Evolutionary conservation across 331 rosid species (phyloP), one percentile per base, ranked within the genome.

Genomic region (Acacia pycnantha): DNA sequence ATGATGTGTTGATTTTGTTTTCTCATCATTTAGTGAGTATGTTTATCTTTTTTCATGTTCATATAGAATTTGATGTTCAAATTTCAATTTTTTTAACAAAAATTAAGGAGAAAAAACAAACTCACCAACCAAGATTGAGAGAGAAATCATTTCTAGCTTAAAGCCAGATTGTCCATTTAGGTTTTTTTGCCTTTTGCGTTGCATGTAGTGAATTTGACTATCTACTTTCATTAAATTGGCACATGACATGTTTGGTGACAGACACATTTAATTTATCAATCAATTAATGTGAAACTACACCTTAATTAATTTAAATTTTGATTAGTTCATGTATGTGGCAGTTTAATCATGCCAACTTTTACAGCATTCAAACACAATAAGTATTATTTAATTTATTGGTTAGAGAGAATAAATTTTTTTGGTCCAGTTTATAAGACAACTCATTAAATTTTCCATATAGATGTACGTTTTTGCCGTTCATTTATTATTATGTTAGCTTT

Each of bases 201-300:
- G 70, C 40, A 5, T 64, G 22, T 27, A 27, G 70, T 64, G 70
- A 67, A 50, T 61, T 68, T 81, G 77, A 62, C 50, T 50, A 61
- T 69, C 84, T 69, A 19, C 81, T 79, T 85, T 64, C 82, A 74
- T 82, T 86, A 18, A 86, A 70, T 13, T 82, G 70, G 82, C 86
- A 79, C 88, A 82, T 82, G 88, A 12, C 69, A 62, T 85, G 81
- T 62, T 67, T 22, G 71, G 74, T 67, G 59, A 8, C 24, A 19
- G 31, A n/a, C 31, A 79, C 31, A 78, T 6, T 14, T 19, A 15
- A 50, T 65, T 35, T 47, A 72, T 64, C 26, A 78, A 73, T 53
- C 10, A 62, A 59, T 59, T 27, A 33, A 19, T 74, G 19, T 35
- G 21, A 31, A 53, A 53, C 66, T 12, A 10, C 65, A 16, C 48